Evolutionary conservation across 2,329 filamentous ascomycete species (phyloP), one percentile per base, ranked within the genome.

Genomic region (Gaeumannomyces sp.): DNA sequence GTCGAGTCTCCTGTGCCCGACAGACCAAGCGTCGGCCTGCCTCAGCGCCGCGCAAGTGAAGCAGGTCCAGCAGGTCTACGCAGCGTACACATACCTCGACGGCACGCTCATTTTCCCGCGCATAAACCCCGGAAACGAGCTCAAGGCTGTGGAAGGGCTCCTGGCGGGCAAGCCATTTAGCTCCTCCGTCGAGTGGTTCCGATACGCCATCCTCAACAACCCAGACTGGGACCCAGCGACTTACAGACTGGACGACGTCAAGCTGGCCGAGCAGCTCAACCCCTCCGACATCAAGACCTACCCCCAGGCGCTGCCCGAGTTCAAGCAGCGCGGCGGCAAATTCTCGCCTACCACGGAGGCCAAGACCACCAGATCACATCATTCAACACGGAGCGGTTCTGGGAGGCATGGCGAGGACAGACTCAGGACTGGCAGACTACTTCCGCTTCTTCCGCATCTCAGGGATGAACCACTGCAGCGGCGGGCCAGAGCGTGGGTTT

Each of bases 371-470:
- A 80, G 67, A 81, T 83, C 70, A 74, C 76, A 16, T 76, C 74
- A 16, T 76, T 77, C 14, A 81, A 79, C 69, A 78, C 76, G 16
- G 75, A 77, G 14, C 71, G 78, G 16, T 83, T 83, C 75, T 83
- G 83, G 71, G 73, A 81, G 81, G 78, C 0, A 81, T 83, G 79
- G 60, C 66, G 0, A 65, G 76, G 62, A 69, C 81, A 10, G 78
- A 81, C 64, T 2, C 53, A 8, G 59, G 22, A 2, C 19, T 60
- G 19, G 59, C 13, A 31, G 69, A 72, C 1, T 81, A 80, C 66
- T 79, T 82, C 68, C 77, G 83, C 61, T 80, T 77, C 72, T 85
- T 85, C 75, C 76, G 76, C 33, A 77, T 85, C 66, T 79, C 77
- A 7, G 83, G 83, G 6, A 81, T 83, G 74, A 74, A 72, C 2